Evolutionary conservation across 1,139 yeast species (phyloP), one percentile per base, ranked within the genome.

Genomic region (Kluyveromyces sp.): DNA sequence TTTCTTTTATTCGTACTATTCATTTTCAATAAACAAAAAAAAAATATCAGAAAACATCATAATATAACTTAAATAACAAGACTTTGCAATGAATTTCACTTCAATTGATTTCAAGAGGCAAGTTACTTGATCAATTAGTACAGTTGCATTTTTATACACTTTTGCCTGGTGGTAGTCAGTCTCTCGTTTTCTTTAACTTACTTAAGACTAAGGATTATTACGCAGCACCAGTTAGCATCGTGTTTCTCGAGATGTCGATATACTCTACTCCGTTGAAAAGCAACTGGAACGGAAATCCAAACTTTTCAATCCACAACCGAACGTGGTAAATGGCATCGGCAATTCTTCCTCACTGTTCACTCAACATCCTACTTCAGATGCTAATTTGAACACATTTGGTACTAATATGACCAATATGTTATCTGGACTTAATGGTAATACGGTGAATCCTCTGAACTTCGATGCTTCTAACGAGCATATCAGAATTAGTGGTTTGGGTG

Each of bases 221-320:
- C 21, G 21, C 21, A 15, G 21, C 21, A 15, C 21, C 21, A 15
- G 21, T 15, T 33, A 33, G 8, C 34, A 10, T n/a, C 34, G 4
- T 10, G 34, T 27, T n/a, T 33, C n/a, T 25, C 10, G 34, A 21
- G 43, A 50, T 50, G 52, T 50, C 52, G 15, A 61, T 61, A 61
- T 61, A 53, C 50, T 61, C 65, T 26, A 61, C 66, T 25, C 66
- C 66, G 25, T 52, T 61, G 53, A 61, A 57, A 48, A 60, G 54
- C 43, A 58, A 61, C 38, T 59, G 57, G 50, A 58, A 59, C 52
- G 54, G 49, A 37, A 52, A 50, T 44, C 47, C 44, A 26, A 39
- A 43, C 25, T 34, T 47, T 31, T 29, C 10, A 37, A 25, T 4
- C 37, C 33, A 28, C 27, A 33, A 26, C 25, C 37, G 30, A 40